Evolutionary conservation across 148 eudicot genomes (phyloP), one percentile per base, ranked within the genome.

Genomic region (Nepenthes gracilis): DNA sequence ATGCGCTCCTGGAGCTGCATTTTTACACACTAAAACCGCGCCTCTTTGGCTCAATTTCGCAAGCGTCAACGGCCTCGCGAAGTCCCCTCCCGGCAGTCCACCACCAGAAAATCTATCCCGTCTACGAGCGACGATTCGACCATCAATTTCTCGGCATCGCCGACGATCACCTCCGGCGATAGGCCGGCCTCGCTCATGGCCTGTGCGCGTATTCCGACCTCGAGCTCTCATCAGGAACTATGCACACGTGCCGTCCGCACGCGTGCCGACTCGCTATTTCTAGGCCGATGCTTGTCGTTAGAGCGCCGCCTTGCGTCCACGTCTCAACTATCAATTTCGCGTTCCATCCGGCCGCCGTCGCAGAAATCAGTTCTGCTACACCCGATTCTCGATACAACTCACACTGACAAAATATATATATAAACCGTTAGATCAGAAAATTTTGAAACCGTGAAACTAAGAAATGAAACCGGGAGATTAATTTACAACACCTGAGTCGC

Each of bases 281-380:
- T 2, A 92, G 78, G 9, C 96, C 97, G 12, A 83, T 64, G 60
- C 90, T 85, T 1, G 88, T 77, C 2, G 82, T 54, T 10, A 69
- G 73, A 0, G 45, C 71, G 6, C 83, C 87, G 23, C 96, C 94
- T 4, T 14, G 12, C 0, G 80, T 65, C 82, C 90, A 85, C 5
- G 96, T 83, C 64, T 85, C 93, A 1, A 88, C 97, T 37, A 88
- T 81, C 1, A 92, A 48, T 9, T 77, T 82, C 0, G 94, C 84
- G 48, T 85, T 83, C 96, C 96, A 92, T 0, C 97, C 97, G 1
- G 93, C 96, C 5, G 94, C 97, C 96, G 85, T 92, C 35, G 98
- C 96, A n/a, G 98, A 85, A 33, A 92, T 67, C 0, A 92, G 72
- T 72, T 92, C 96, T 4, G 98, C 90, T 10, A 85, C 88, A 14